These are phyloP conservation scores for Solanum sitiens DNA, from an alignment of 257 asterid genomes.

Conservation along the genomic window DNA sequence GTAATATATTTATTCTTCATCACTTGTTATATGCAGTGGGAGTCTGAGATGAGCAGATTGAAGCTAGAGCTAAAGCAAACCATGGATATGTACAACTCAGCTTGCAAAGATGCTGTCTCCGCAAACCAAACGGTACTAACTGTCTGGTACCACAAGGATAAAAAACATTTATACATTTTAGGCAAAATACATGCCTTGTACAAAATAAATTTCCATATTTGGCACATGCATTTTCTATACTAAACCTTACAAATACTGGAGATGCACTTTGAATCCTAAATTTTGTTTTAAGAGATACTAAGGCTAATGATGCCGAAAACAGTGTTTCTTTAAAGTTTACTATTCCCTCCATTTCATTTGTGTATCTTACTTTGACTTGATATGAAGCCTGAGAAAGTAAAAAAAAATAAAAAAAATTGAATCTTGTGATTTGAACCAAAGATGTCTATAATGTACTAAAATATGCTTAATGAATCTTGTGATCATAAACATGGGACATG, in stretches of 20 bases:
- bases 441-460: background rate
- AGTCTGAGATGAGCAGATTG: constrained; percentile 33
- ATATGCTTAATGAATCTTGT: background rate
- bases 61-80: constrained; percentile 59
- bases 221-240: background rate
- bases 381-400: background rate
- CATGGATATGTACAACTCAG: constrained; percentile 59
- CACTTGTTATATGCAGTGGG: constrained; percentile 19
- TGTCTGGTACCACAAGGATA: background rate
- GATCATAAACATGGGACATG: background rate
- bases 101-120: constrained; percentile 62
- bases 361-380: background rate
- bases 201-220: background rate
- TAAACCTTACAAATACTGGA: background rate
- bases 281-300: background rate
- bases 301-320: background rate
- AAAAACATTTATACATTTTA: background rate
- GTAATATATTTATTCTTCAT: background rate
- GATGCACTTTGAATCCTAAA: background rate
- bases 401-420: background rate
- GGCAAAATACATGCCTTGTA: background rate
- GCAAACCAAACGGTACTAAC: constrained; percentile 49
- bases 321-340: background rate
- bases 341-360: background rate
- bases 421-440: background rate